phyloP scores from a whole-genome alignment of 202 grass and related monocot genomes.

The Hordeum pubiflorum region DNA sequence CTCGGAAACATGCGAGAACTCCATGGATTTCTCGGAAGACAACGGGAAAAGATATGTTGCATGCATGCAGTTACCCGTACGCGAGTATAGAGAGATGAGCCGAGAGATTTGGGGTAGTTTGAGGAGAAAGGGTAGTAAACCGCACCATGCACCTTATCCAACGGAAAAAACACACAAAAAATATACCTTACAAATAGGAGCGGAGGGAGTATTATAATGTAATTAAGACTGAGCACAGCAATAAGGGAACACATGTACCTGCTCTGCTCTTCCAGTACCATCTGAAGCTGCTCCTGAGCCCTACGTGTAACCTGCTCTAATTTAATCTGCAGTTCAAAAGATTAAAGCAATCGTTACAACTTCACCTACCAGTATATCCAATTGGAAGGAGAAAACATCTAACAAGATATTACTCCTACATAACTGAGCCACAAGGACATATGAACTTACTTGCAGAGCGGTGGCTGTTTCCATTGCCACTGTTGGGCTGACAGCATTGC shows the following conservation, averaged over 20 bases:
- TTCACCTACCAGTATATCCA: slow-evolving; percentile 4
- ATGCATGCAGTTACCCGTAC: not conserved
- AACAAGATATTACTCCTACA: not conserved
- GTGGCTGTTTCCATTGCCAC: slow-evolving; percentile 88
- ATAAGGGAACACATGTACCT: slow-evolving; percentile 41
- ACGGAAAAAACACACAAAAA: not conserved
- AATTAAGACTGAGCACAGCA: not conserved
- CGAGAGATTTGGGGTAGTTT: not conserved
- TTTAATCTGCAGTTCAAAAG: slow-evolving; percentile 64
- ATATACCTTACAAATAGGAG: not conserved
- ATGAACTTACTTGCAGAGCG: slow-evolving; percentile 62
- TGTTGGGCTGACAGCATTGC: slow-evolving; percentile 90
- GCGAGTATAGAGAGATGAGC: not conserved
- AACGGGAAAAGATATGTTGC: not conserved
- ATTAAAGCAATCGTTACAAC: slow-evolving; percentile 14
- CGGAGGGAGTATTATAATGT: not conserved
- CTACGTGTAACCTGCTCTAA: slow-evolving; percentile 83
- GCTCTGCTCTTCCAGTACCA: slow-evolving; percentile 89
- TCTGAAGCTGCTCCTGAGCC: slow-evolving; percentile 95
- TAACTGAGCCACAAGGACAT: not conserved
- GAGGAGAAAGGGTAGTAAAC: not conserved
- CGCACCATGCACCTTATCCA: not conserved
- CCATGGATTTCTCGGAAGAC: not conserved
- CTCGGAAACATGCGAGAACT: not conserved
- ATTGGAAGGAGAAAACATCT: slow-evolving; percentile 1